Evolutionary conservation across 1,139 yeast genomes (phyloP), one percentile per base, ranked within the genome.

Genomic region (Geotrichum europaeum): DNA sequence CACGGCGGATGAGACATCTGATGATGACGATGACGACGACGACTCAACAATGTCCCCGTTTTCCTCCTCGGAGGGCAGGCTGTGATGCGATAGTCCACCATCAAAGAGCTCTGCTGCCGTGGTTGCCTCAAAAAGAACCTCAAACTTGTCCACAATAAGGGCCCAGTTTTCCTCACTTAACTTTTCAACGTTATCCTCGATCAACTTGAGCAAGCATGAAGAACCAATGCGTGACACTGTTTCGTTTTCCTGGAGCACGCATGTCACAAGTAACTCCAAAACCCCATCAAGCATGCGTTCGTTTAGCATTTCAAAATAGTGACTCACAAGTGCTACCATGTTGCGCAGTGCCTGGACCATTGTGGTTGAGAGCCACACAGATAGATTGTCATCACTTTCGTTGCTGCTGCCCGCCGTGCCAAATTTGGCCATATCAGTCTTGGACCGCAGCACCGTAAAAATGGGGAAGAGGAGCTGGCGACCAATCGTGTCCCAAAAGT

Each of bases 361-460:
- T 0, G 99, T 95, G 0, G 99, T 92, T 0, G 97, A 90, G 59
- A 94, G 77, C 99, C 99, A 95, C 20, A 95, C 96, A 51, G 96
- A 89, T 68, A 91, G 75, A 65, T 88, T 94, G 71, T 94, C 99
- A 65, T 84, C 87, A 40, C 47, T 40, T 9, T 40, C 47, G 20
- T 40, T 40, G 47, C 22, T 40, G 47, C 47, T 40, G 20, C 47
- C 47, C 10, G 47, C 45, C 56, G 81, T 76, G 63, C 84, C 85
- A 67, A 83, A 81, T 61, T 84, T 83, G 61, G 83, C 81, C 64
- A 88, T 81, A 65, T 85, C 89, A 84, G 96, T 87, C 65, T 86
- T 88, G 55, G 84, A 83, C 63, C 87, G 84, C 65, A 95, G 79
- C 9, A 90, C 87, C 34, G 84, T 84, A 74, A 95, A 95, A 20